phyloP scores from a whole-genome alignment of 2,329 filamentous ascomycete genomes.

The Aspergillus awamori region DNA sequence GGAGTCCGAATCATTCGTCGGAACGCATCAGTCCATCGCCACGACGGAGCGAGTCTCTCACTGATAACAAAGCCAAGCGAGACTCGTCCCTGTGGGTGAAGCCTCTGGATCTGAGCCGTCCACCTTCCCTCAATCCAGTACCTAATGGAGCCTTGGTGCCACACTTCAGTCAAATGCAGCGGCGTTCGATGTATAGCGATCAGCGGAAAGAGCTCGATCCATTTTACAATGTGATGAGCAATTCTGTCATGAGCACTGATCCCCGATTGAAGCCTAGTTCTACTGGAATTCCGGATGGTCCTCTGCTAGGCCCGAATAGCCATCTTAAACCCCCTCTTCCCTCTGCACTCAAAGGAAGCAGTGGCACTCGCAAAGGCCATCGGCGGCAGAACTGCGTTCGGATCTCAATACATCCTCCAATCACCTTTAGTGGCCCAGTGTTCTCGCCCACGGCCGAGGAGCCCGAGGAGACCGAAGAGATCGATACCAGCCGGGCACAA shows the following conservation, averaged over 20 bases:
- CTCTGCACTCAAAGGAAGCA: slow-evolving; percentile 39
- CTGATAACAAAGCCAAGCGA: slow-evolving; percentile 24
- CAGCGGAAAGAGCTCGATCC: slow-evolving; percentile 30
- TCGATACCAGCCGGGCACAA: slow-evolving; percentile 28
- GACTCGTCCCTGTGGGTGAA: slow-evolving; percentile 18
- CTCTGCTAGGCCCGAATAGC: slow-evolving; percentile 26
- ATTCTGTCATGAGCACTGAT: slow-evolving; percentile 23
- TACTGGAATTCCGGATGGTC: slow-evolving; percentile 22
- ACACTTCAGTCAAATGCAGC: slow-evolving; percentile 31
- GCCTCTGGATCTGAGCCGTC: slow-evolving; percentile 20
- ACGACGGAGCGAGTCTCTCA: slow-evolving; percentile 36
- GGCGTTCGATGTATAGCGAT: slow-evolving; percentile 24
- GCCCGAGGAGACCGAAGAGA: slow-evolving; percentile 37
- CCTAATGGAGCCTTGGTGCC: slow-evolving; percentile 21
- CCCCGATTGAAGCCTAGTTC: slow-evolving; percentile 22
- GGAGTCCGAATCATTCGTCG: slow-evolving; percentile 30
- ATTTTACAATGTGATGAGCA: slow-evolving; percentile 27
- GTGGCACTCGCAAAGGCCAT: slow-evolving; percentile 42
- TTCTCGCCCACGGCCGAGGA: slow-evolving; percentile 43
- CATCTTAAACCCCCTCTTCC: slow-evolving; percentile 28
- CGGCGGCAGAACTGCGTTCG: slow-evolving; percentile 48
- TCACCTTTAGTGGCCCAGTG: slow-evolving; percentile 36
- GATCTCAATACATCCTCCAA: slow-evolving; percentile 43
- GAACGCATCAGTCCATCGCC: slow-evolving; percentile 31
- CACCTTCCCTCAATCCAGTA: slow-evolving; percentile 17